Conservation (phyloP, 768 basidiomycete species). For the Pleurotus djamor region DNA sequence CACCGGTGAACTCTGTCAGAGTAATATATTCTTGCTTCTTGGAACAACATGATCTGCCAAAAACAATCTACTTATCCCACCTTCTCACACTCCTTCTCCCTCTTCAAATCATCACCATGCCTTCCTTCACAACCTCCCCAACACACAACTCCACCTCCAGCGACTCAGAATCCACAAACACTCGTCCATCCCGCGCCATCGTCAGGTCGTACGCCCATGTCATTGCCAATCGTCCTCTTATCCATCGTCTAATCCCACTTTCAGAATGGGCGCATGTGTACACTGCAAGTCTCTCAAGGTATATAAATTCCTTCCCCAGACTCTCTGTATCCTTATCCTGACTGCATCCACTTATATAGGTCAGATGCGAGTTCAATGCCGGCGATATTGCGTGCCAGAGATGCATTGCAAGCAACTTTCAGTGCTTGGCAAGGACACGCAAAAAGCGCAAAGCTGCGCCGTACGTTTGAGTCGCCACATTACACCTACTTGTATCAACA, state of each 20-base stretch:
- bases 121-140: neutral
- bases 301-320: constrained; percentile 2
- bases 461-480: constrained; percentile 26
- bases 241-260: neutral
- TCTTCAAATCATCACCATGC: neutral
- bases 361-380: constrained; percentile 46
- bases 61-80: neutral
- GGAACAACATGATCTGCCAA: constrained; percentile 5
- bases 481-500: neutral
- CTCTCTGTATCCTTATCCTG: neutral
- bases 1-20: neutral
- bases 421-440: constrained; percentile 43
- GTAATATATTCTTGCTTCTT: neutral
- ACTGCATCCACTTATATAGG: constrained; percentile 24
- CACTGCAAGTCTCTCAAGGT: constrained; percentile 61
- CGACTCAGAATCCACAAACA: neutral
- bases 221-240: neutral
- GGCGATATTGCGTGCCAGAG: constrained; percentile 47
- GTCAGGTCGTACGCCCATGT: neutral
- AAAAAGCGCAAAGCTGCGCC: constrained; percentile 60
- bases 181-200: neutral
- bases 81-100: neutral
- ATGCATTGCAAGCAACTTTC: constrained; percentile 43
- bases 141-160: neutral
- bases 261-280: constrained; percentile 50